Evolutionary conservation across 2,329 filamentous ascomycete species (phyloP).

Genomic region (Orbilia brochopaga): DNA sequence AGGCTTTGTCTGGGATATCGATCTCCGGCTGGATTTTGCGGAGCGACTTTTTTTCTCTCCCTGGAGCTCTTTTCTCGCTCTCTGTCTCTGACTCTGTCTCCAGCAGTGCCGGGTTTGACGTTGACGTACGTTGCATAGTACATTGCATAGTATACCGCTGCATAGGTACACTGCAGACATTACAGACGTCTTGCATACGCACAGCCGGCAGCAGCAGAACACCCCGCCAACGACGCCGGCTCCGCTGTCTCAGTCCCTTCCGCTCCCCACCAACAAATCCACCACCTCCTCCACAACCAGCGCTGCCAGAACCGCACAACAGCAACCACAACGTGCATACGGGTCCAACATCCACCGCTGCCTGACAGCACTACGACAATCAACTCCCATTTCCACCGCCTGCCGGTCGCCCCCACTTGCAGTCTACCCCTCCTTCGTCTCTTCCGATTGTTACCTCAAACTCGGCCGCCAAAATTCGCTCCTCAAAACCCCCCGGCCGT

Average conservation of each 20-base stretch:
- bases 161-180: too few species aligned
- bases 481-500: conserved; percentile 46
- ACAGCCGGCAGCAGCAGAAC: neutral
- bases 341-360: conserved; percentile 19
- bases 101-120: neutral
- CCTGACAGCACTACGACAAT: conserved; percentile 3
- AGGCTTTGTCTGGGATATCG: neutral
- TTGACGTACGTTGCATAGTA: neutral
- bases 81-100: too few species aligned
- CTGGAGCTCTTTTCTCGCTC: too few species aligned
- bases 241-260: neutral
- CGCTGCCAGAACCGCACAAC: neutral
- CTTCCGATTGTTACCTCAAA: conserved; percentile 15
- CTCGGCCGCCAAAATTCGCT: conserved; percentile 45
- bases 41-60: neutral
- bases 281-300: conserved; percentile 1
- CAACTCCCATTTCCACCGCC: conserved; percentile 6
- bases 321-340: neutral
- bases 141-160: too few species aligned
- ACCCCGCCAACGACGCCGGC: neutral
- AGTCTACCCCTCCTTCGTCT: conserved; percentile 2
- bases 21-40: neutral
- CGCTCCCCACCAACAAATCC: neutral
- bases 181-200: too few species aligned
- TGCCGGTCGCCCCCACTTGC: neutral